Evolutionary conservation across 768 basidiomycete species (phyloP).

Genomic region (Amanita polypyramis): DNA sequence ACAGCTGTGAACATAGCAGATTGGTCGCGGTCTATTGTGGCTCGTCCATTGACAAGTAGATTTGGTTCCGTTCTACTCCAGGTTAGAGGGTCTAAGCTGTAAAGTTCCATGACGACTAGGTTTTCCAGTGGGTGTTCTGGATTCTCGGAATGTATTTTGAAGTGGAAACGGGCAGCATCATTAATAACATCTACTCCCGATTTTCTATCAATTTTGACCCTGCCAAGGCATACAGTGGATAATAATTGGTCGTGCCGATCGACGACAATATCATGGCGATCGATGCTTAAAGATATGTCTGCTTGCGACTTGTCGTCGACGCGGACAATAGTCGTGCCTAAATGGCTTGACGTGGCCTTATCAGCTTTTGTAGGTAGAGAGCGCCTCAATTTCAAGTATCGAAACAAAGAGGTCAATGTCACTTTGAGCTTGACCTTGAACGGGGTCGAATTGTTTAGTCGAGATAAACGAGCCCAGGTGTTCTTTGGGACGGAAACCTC

Average conservation of each 20-base stretch:
- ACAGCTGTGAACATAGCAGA: slow-evolving; percentile 35
- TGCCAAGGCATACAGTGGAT: slow-evolving; percentile 22
- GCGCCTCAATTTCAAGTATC: slow-evolving; percentile 33
- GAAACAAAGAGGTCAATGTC: slow-evolving; percentile 34
- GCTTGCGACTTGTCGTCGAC: slow-evolving; percentile 34
- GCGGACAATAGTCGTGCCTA: slow-evolving; percentile 33
- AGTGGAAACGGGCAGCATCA: slow-evolving; percentile 49
- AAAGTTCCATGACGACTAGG: slow-evolving; percentile 43
- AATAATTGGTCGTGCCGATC: slow-evolving; percentile 35
- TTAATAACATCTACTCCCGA: slow-evolving; percentile 31
- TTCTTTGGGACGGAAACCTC: slow-evolving; percentile 19
- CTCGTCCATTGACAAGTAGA: slow-evolving; percentile 35
- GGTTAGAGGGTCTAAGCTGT: slow-evolving; percentile 32
- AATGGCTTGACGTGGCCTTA: slow-evolving; percentile 21
- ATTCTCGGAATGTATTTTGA: slow-evolving; percentile 45
- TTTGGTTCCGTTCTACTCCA: slow-evolving; percentile 35
- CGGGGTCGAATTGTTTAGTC: slow-evolving; percentile 44
- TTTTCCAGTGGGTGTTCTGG: slow-evolving; percentile 33
- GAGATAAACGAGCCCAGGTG: slow-evolving; percentile 41
- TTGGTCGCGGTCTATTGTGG: slow-evolving; percentile 33
- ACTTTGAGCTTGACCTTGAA: slow-evolving; percentile 44
- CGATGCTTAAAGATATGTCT: slow-evolving; percentile 39
- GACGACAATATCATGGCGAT: slow-evolving; percentile 27
- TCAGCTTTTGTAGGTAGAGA: slow-evolving; percentile 23
- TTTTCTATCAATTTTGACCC: slow-evolving; percentile 26